Base-by-base conservation (phyloP, 805 yeast species). In the Soucietia sequanensis region DNA sequence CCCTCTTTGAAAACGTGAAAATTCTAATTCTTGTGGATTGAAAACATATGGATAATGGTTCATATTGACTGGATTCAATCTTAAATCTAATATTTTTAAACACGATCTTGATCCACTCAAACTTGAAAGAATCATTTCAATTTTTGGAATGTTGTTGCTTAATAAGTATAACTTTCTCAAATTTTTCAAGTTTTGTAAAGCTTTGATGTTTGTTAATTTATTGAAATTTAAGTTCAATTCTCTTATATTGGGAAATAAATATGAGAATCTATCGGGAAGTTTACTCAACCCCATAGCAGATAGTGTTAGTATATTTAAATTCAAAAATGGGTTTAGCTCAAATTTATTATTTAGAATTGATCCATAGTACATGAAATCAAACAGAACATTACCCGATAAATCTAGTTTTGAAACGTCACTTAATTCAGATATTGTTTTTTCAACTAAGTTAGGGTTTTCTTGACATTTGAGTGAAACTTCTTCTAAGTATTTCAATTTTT, bases 31-130 rank as follows among this genome's bases (percentile, higher is more conserved):
- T 6, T 62, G 62, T 4, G 74, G 72, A 41, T 68, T 70, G 51
- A 76, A 76, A 2, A 76, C 76, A 44, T 66, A 75, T 0, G 82
- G 79, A 47, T 76, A 75, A 31, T 71, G 58, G 8, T 64, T 69
- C 27, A 59, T 53, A 27, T 69, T 75, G 18, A 74, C 39, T 11
- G 77, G 72, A 42, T 76, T 76, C 35, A 75, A 66, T 23, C 81
- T 57, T 31, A 75, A 37, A 47, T 76, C 82, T 12, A 76, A 46
- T 6, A 62, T 53, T 36, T 49, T 56, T 41, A 76, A 46, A 3
- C 57, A 46, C 3, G 39, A 33, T 27, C 78, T 48, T 0, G 60
- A 44, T 0, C 55, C 57, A 4, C 56, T 44, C 20, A 64, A 41
- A 2, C 65, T 54, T 4, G 50, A 44, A 7, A 75, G 42, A 2